Evolutionary conservation across 225 moss, liverwort and hornwort species (phyloP).

Genomic region (Physcomitrium patens): DNA sequence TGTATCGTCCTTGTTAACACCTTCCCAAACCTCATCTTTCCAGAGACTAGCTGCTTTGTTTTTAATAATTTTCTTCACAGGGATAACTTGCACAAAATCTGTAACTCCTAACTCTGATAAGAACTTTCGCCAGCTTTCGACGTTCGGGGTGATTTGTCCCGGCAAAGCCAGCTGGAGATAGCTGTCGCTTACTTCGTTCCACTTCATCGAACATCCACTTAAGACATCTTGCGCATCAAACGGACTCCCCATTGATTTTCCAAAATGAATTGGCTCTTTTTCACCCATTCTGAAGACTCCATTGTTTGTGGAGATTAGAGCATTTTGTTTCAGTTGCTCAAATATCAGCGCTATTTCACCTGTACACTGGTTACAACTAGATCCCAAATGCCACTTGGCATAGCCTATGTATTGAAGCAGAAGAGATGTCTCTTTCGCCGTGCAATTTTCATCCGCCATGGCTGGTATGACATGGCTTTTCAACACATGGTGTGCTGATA

Average conservation of each 20-base stretch:
- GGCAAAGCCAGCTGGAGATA: conserved; percentile 62
- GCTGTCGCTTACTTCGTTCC: conserved; percentile 80
- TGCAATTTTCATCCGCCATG: conserved; percentile 59
- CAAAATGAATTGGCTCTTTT: conserved; percentile 73
- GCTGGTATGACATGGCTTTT: conserved; percentile 80
- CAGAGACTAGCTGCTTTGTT: conserved; percentile 63
- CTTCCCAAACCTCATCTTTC: conserved; percentile 72
- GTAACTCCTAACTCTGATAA: conserved; percentile 72
- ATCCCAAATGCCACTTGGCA: conserved; percentile 73
- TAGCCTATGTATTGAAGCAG: conserved; percentile 85
- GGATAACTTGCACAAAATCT: conserved; percentile 74
- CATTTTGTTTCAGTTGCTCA: conserved; percentile 60
- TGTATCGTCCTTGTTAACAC: conserved; percentile 32
- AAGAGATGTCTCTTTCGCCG: conserved; percentile 43
- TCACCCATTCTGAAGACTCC: conserved; percentile 53
- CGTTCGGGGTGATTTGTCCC: conserved; percentile 40
- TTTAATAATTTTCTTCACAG: conserved; percentile 50
- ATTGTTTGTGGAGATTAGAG: conserved; percentile 70
- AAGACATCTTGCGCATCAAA: conserved; percentile 60
- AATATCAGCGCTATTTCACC: conserved; percentile 42
- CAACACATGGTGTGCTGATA: conserved; percentile 84
- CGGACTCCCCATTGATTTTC: conserved; percentile 62
- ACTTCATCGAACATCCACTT: conserved; percentile 59
- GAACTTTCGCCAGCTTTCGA: conserved; percentile 74
- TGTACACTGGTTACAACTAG: conserved; percentile 64